Conservation (phyloP, 768 basidiomycete genomes). For the Pleurotus cornucopiae region DNA sequence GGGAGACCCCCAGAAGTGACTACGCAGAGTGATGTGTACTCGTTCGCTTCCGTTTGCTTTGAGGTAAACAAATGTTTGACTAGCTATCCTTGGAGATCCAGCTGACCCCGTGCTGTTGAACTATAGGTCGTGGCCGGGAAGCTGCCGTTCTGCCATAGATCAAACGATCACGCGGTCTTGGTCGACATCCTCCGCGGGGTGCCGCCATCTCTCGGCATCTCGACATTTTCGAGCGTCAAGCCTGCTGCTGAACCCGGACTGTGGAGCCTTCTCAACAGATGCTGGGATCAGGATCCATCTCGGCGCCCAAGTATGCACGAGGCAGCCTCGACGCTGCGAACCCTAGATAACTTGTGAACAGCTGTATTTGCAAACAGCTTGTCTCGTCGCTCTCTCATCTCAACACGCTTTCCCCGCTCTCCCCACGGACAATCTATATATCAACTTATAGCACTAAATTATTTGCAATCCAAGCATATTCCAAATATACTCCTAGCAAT, state of each 20-base stretch:
- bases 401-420: too few relatives aligned
- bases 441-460: too few relatives aligned
- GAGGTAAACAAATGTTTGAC: slow-evolving; percentile 33
- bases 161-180: slow-evolving; percentile 52
- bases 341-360: not conserved
- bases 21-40: slow-evolving; percentile 54
- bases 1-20: slow-evolving; percentile 39
- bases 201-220: slow-evolving; percentile 35
- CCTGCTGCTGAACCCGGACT: slow-evolving; percentile 28
- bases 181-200: slow-evolving; percentile 51
- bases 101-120: not conserved
- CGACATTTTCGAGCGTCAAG: slow-evolving; percentile 15
- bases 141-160: slow-evolving; percentile 48
- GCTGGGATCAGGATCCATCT: slow-evolving; percentile 36
- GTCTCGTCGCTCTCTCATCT: not conserved
- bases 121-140: slow-evolving; percentile 45
- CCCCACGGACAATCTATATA: too few relatives aligned
- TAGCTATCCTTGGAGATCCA: not conserved
- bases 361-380: not conserved
- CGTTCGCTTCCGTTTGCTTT: slow-evolving; percentile 55
- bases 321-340: slow-evolving; percentile 12
- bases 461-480: too few relatives aligned
- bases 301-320: slow-evolving; percentile 41
- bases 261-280: slow-evolving; percentile 40
- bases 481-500: too few relatives aligned